Percentiles rank a stretch among this genome's conserved stretches.
Conservation (phyloP, 1,284 basidiomycete genomes). For the Ustilago vetiveriae region DNA sequence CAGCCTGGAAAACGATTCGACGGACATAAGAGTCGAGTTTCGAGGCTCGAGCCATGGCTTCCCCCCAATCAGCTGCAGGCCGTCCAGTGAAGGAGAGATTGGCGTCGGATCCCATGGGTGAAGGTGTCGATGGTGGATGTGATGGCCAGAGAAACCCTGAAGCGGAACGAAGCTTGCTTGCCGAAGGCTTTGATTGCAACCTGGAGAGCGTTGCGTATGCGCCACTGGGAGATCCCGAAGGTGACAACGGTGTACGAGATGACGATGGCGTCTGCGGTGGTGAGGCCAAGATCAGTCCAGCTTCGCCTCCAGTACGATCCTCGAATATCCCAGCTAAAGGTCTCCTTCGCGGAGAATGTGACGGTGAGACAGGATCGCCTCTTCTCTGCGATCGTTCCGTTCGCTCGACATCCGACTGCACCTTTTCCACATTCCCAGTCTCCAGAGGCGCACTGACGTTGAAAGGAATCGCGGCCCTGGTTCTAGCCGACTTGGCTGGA, state of each 20-base stretch:
- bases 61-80: conserved; percentile 62
- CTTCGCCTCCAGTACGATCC: conserved; percentile 2
- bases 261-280: conserved; percentile 15
- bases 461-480: conserved; percentile 42
- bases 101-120: neutral
- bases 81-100: conserved; percentile 10
- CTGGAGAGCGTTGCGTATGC: conserved; percentile 44
- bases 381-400: no score
- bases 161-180: conserved; percentile 22
- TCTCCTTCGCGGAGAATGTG: conserved; percentile 26
- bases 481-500: neutral
- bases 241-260: conserved; percentile 13
- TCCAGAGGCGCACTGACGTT: conserved; percentile 31
- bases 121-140: neutral
- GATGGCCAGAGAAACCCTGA: conserved; percentile 41
- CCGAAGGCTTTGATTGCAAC: conserved; percentile 31
- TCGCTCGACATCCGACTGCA: neutral
- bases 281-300: no score
- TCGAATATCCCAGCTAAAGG: conserved; percentile 40
- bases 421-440: conserved; percentile 12
- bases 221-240: conserved; percentile 29
- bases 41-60: conserved; percentile 43
- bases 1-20: conserved; percentile 82
- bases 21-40: conserved; percentile 73
- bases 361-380: no score